Base-by-base conservation (phyloP, 306 rosid species). In the Malus orientalis region DNA sequence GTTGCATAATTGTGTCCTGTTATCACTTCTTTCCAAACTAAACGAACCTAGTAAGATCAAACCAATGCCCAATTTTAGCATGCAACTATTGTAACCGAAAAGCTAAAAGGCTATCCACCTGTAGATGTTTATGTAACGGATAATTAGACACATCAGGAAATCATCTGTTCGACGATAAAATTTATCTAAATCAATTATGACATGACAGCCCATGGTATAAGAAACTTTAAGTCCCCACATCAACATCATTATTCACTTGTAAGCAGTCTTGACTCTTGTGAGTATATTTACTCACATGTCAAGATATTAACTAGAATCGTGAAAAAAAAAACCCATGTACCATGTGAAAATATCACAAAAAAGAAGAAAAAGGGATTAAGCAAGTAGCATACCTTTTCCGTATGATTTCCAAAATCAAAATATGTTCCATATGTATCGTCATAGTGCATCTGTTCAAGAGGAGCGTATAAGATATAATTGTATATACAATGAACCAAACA, bases 381-480 rank as follows among this genome's bases (percentile, higher is more conserved):
- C 25, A 45, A n/a, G 47, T 19, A 49, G 70, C 54, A 20, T 89
- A 95, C 99, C 97, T 92, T 95, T 77, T 95, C 99, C 4, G 99
- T 90, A 84, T 95, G 97, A 84, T 87, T 89, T 76, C 98, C 97
- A 57, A 89, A 95, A 86, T 95, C 98, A 81, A 92, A 85, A 81
- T 92, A 95, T 71, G 97, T 89, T 77, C 93, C 97, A 67, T 85
- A 74, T 11, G 84, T 81, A 45, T 80, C 73, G 79, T 92, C 97
- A 65, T 90, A 88, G 83, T 95, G 97, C 90, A 95, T 88, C 98
- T 95, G 97, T 67, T 84, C 27, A 73, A 44, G 77, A 77, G 80
- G 58, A 76, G 78, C 59, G 65, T 74, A 73, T 82, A 73, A 83
- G 86, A 42, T 63, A 79, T 27, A 69, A 19, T 18, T 15, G 5